Evolutionary conservation across 2,329 filamentous ascomycete species (phyloP).

Genomic region (Sclerotinia subarctica): DNA sequence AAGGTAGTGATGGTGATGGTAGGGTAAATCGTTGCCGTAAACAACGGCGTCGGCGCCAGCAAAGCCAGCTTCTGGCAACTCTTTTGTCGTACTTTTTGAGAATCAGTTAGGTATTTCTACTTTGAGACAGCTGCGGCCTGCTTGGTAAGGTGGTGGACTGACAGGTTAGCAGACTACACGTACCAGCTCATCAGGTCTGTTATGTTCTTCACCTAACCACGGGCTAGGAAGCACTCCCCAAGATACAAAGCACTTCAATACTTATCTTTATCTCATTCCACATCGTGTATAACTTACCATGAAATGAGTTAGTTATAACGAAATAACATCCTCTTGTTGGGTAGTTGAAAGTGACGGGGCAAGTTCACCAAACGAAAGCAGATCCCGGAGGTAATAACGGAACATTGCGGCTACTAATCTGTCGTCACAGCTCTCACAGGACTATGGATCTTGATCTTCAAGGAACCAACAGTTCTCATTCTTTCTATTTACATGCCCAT

Average conservation of each 20-base stretch:
- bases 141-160: neutral
- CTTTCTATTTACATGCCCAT: constrained; percentile 57
- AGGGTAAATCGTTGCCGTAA: constrained; percentile 29
- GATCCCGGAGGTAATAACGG: constrained; percentile 40
- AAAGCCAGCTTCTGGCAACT: constrained; percentile 37
- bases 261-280: neutral
- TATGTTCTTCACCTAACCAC: constrained; percentile 27
- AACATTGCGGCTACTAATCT: constrained; percentile 45
- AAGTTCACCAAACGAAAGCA: constrained; percentile 42
- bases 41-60: constrained; percentile 32
- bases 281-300: neutral
- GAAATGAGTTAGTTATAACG: neutral
- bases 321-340: neutral
- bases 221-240: constrained; percentile 16
- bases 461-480: neutral
- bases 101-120: neutral
- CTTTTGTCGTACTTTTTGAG: constrained; percentile 17
- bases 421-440: constrained; percentile 51
- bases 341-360: constrained; percentile 42
- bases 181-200: too few species aligned
- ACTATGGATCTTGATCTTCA: constrained; percentile 44
- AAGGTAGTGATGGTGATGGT: constrained; percentile 30
- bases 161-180: neutral
- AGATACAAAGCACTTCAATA: neutral
- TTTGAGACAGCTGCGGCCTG: neutral